Percentiles rank a stretch among this genome's conserved stretches.
These are phyloP conservation scores for Atalantia buxifolia DNA, from an alignment of 345 rosid species.

Conservation along the genomic window DNA sequence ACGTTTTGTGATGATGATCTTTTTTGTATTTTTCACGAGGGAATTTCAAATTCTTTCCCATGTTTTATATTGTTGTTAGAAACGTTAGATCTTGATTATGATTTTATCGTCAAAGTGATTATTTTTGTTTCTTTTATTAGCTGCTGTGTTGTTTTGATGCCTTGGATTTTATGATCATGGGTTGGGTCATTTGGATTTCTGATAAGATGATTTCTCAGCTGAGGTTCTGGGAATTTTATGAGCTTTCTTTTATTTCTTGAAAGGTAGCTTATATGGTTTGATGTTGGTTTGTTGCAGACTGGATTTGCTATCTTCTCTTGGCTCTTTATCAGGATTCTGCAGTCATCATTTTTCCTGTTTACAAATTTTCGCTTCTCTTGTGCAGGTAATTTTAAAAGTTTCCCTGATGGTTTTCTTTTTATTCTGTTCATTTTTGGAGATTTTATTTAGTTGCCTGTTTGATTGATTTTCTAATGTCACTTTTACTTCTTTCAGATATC, in stretches of 20 bases:
- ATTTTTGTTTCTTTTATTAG: neutral
- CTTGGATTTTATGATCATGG: neutral
- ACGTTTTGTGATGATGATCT: neutral
- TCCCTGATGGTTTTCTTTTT: neutral
- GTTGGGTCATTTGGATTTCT: neutral
- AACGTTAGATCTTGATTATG: constrained; percentile 5
- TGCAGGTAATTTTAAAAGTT: constrained; percentile 7
- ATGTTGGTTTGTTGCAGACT: constrained; percentile 15
- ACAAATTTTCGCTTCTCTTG: neutral
- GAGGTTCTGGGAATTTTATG: neutral
- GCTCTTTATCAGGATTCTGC: neutral
- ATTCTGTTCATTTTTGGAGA: neutral
- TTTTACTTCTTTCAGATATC: constrained; percentile 16
- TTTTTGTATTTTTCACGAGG: neutral
- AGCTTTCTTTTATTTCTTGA: neutral
- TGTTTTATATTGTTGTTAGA: neutral
- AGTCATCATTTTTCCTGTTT: neutral
- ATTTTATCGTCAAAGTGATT: neutral
- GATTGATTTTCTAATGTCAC: constrained; percentile 16
- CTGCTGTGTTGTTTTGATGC: neutral
- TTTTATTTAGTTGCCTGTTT: neutral
- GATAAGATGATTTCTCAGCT: neutral
- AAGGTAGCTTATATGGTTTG: neutral
- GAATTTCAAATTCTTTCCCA: neutral
- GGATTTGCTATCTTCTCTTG: neutral